Base-by-base conservation (phyloP, 2,329 filamentous ascomycete genomes). In the Elsinoe necatrix region DNA sequence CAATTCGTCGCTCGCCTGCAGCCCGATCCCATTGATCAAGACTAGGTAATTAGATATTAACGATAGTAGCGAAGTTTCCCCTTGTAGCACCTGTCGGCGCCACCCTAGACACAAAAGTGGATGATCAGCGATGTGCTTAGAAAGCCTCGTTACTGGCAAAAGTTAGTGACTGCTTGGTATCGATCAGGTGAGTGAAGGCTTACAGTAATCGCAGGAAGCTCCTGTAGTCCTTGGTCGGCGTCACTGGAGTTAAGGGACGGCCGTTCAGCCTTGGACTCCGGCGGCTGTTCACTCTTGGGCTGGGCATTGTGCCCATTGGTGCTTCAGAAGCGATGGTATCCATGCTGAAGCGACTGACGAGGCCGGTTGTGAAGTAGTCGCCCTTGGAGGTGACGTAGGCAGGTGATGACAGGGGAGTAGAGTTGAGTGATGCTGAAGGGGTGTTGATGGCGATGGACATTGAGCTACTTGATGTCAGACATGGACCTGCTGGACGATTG, bases 381-480 rank as follows among this genome's bases (percentile, higher is more conserved):
- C 25, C 27, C 11, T 29, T 55, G 8, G n/a, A 21, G 5, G 14
- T 16, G n/a, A 27, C 37, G 20, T 56, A 37, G 41, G 54, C 42
- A 9, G 48, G 48, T 6, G 29, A 37, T n/a, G 31, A 16, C 18
- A 52, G 20, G 8, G 48, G 48, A 11, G 48, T 52, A 2, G 45
- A 50, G 48, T 39, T 34, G 48, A 27, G 45, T 6, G 52, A 41
- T 11, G 35, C 25, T 14, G 35, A 4, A 5, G 54, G 54, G 18
- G 41, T 42, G 41, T 56, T 56, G 23, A 56, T 48, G n/a, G 54
- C 54, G 18, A 56, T 25, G 27, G 54, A 23, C 37, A 47, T 37
- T 16, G 25, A 37, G 39, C 43, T 48, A 16, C 3, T 14, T 12
- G 3, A 6, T 29, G 14, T 48, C 29, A 48, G 43, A 23, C 9